A percentile compares a stretch with the other conserved stretches of the same genome.
Evolutionary conservation across 2,329 filamentous ascomycete species (phyloP).

Genomic region (Ophiostoma perfectum): DNA sequence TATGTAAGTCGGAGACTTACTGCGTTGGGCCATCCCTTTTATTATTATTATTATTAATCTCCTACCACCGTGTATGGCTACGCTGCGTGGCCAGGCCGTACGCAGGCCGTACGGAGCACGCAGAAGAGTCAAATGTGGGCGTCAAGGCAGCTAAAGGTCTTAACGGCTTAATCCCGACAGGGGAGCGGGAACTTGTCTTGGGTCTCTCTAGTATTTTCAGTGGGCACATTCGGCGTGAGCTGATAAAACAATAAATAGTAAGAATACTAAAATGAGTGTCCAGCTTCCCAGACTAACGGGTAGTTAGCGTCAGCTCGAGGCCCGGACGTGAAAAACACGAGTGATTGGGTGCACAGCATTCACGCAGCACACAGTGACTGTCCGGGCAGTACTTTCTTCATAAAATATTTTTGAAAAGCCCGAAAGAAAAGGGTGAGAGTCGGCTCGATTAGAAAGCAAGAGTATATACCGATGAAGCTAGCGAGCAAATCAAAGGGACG

Average conservation of each 20-base stretch:
- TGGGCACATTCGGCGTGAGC: neutral
- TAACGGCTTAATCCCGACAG: slow-evolving; percentile 4
- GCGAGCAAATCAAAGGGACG: neutral
- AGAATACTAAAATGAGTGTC: neutral
- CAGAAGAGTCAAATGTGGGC: neutral
- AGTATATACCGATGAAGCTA: neutral
- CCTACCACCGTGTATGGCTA: neutral
- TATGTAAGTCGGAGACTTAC: slow-evolving; percentile 6
- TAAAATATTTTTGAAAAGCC: neutral
- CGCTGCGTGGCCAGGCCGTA: neutral
- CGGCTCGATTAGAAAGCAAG: neutral
- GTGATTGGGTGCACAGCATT: neutral
- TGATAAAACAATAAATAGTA: neutral
- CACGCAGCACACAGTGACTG: neutral
- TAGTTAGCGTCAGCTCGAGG: neutral
- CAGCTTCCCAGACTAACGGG: neutral
- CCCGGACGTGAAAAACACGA: neutral
- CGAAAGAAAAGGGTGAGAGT: neutral
- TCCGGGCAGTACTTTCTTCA: neutral
- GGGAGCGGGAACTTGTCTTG: neutral
- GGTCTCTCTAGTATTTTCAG: neutral
- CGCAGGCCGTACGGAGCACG: neutral
- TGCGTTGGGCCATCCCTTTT: neutral
- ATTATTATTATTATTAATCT: neutral
- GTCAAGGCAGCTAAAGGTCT: neutral